Base-by-base conservation (phyloP, 257 asterid genomes). In the Linderniella brevidens region DNA sequence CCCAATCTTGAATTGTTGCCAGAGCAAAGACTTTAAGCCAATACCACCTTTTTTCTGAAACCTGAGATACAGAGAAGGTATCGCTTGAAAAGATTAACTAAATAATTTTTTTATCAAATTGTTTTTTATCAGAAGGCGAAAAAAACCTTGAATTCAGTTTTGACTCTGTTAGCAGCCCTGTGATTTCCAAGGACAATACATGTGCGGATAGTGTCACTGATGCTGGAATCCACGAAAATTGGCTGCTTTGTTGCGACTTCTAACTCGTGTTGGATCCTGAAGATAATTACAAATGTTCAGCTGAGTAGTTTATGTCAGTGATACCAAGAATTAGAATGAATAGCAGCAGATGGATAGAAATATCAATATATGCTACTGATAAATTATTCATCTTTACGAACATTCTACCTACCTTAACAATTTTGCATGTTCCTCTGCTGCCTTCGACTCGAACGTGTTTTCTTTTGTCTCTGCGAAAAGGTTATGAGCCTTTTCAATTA, bases 401-500 rank as follows among this genome's bases (percentile, higher is more conserved):
- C 4, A 45, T 52, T 17, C 11, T 52, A 14, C 1, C 37, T 58
- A 88, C 98, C 92, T 85, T 64, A 85, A 70, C 66, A 90, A 71
- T 68, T 85, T 85, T 48, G 94, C 93, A 60, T 90, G 98, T 62
- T 90, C 98, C 58, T 85, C 98, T n/a, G 96, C 96, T 58, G 94
- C 98, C 79, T 81, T 90, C 19, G 93, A 69, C 72, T 90, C 99
- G 54, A 85, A 90, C 40, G 60, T 46, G 55, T 81, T 78, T 62
- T 90, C 96, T 61, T 66, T 85, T 35, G 98, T 79, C 63, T 90
- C 90, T 8, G 71, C 40, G 50, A 90, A 85, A 54, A 86, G 92
- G 58, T 66, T 66, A n/a, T 68, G 77, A n/a, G 94, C 79, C 74
- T 85, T 75, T 58, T 77, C 95, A 61, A 77, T 68, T 53, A 79